These are phyloP conservation scores for Geosmithia putterillii DNA, from an alignment of 2,329 filamentous ascomycete genomes.

Conservation along the genomic window DNA sequence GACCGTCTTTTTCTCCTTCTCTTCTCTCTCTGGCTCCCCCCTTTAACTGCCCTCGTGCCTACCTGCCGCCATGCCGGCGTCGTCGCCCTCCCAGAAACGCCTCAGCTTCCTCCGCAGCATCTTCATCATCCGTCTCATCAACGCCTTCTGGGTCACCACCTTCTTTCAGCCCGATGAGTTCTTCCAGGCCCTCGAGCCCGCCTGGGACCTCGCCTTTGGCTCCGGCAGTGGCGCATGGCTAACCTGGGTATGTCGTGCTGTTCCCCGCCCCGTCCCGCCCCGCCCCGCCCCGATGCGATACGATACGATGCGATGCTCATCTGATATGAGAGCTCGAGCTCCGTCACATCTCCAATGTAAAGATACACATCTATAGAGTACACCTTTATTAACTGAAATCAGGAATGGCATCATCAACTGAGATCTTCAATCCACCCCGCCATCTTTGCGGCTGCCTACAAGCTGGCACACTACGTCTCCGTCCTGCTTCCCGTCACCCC, in stretches of 20 bases:
- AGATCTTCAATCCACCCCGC: constrained; percentile 86
- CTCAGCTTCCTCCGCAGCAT: constrained; percentile 21
- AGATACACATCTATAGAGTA: neutral
- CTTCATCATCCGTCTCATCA: constrained; percentile 63
- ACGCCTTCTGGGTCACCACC: constrained; percentile 66
- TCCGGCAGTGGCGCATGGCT: constrained; percentile 70
- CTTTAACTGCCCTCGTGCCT: too few relatives aligned
- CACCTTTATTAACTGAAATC: constrained; percentile 6
- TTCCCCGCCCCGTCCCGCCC: neutral
- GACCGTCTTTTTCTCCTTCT: neutral
- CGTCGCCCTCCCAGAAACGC: neutral
- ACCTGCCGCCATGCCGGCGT: neutral
- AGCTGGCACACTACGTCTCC: constrained; percentile 43
- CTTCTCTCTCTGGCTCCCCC: neutral
- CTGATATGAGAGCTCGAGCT: too few relatives aligned
- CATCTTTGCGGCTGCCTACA: constrained; percentile 70
- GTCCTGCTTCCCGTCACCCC: constrained; percentile 38
- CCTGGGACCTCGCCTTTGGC: constrained; percentile 83
- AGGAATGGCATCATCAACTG: constrained; percentile 90
- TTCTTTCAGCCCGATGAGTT: constrained; percentile 99
- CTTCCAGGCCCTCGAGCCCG: constrained; percentile 90
- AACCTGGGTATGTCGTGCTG: constrained; percentile 68
- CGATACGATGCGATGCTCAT: too few relatives aligned
- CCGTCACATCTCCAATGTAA: too few relatives aligned
- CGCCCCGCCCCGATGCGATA: too few relatives aligned